Evolutionary conservation across 164 flowering plant species (phyloP).

Genomic region (Protea cynaroides): DNA sequence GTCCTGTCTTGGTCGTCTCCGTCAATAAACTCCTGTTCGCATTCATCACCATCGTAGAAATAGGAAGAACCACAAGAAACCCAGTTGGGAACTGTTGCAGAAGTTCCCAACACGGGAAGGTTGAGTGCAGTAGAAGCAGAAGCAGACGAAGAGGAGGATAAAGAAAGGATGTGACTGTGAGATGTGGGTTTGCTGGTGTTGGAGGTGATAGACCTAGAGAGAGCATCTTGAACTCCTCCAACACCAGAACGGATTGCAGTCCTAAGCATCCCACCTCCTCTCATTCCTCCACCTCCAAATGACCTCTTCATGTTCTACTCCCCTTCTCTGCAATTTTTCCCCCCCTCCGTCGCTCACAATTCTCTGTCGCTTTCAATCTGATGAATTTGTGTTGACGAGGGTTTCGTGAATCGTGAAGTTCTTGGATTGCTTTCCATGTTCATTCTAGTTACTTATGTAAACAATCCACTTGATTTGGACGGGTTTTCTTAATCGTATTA

Average conservation of each 20-base stretch:
- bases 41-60: conserved; percentile 29
- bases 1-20: conserved; percentile 13
- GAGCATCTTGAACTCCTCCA: conserved; percentile 27
- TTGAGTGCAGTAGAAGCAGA: conserved; percentile 12
- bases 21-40: conserved; percentile 37
- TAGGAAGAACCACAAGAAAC: conserved; percentile 9
- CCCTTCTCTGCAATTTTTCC: too few species aligned
- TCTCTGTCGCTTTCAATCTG: too few species aligned
- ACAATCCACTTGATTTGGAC: too few species aligned
- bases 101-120: conserved; percentile 5
- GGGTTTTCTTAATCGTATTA: too few species aligned
- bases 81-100: conserved; percentile 9
- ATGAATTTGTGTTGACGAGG: too few species aligned
- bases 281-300: conserved; percentile 23
- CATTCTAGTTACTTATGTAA: too few species aligned
- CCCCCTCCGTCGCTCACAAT: too few species aligned
- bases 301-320: conserved; percentile 15
- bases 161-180: conserved; percentile 17
- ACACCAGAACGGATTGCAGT: conserved; percentile 33
- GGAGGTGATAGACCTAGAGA: conserved; percentile 15
- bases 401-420: too few species aligned
- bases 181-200: conserved; percentile 7
- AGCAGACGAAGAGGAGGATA: conserved; percentile 7
- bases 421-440: too few species aligned
- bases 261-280: conserved; percentile 39